Base-by-base conservation (phyloP, 2,329 filamentous ascomycete genomes). In the Elsinoe perseae region DNA sequence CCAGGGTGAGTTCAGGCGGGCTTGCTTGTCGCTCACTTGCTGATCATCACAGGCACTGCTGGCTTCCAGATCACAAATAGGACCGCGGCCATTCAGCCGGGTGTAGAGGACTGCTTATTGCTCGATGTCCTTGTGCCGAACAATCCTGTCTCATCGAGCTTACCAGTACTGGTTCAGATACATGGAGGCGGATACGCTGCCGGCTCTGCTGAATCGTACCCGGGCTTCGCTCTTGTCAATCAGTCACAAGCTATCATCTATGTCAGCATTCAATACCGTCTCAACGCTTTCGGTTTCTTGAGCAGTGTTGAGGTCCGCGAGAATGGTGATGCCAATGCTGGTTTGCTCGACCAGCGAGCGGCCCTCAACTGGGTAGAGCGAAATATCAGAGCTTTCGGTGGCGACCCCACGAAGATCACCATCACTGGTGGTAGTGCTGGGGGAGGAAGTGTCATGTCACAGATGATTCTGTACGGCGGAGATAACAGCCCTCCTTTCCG, bases 71-170 rank as follows among this genome's bases (percentile, higher is more conserved):
- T 56, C 44, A 50, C 38, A 3, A 48, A 52, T 25, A 52, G 38
- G 54, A 44, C 58, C 28, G 28, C 43, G 46, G 46, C 59, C 28
- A 16, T 54, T 52, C 30, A 61, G 30, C 30, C 57, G 12, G 65
- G 68, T 4, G 62, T 68, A 25, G 71, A 75, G 57, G 71, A 74
- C 59, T 75, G 72, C 59, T 56, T 74, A 48, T 68, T 70, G 34
- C 58, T 73, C 36, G 72, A 75, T 54, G 68, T 74, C 3, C 69
- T 68, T 56, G 68, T 68, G 5, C 72, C 72, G 3, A 61, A 61
- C 4, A 64, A 69, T 40, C 70, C 72, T 23, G 46, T 40, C 6
- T 57, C 40, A 16, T 50, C 55, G 2, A 58, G 58, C 9, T 58
- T 72, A 23, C 61, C 68, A 52, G 64, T 73, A 3, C 53, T 61